Evolutionary conservation across 805 yeast genomes (phyloP), one percentile per base, ranked within the genome.

Genomic region (Priceomyces castillae): DNA sequence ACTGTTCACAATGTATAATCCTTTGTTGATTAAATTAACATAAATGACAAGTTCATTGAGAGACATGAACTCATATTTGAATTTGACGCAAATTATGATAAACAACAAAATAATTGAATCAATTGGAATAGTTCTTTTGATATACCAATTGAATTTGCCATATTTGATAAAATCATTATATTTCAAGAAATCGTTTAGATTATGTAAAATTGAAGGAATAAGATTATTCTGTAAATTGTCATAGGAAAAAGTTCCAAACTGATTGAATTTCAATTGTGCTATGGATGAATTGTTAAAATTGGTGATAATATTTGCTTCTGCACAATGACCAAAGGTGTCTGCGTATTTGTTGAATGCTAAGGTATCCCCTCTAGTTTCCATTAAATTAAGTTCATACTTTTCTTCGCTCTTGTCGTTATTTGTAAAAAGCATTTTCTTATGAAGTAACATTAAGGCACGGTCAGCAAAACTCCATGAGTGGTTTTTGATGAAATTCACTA

Each of bases 121-220:
- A 40, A 80, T 65, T 2, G 86, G 86, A 38, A 80, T 71, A n/a
- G 78, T 77, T 36, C 82, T 66, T 52, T 80, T 74, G 39, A 80
- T 69, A 48, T 78, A 80, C 85, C 85, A 80, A 50, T 80, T 80
- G 57, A 67, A 80, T 43, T 73, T 70, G 4, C 78, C 78, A 54
- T 73, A 77, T 40, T 74, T 70, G 44, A 73, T 70, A 50, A 76
- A 76, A 48, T 77, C 76, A 44, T 75, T 74, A 48, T 76, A 71
- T 54, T 75, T 73, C 46, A 77, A 59, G 52, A 80, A 80, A 46
- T 77, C 79, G 50, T 76, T 76, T 48, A 80, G 59, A 49, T 77
- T 78, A 51, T 80, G 84, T 36, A 80, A 53, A 9, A 80, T 67
- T 1, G 81, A 72, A 1, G 85, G 84, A 30, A 80, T 69, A 46